These are phyloP conservation scores for Apiotrichum veenhuisii DNA, from an alignment of 1,284 basidiomycete species.

Conservation along the genomic window DNA sequence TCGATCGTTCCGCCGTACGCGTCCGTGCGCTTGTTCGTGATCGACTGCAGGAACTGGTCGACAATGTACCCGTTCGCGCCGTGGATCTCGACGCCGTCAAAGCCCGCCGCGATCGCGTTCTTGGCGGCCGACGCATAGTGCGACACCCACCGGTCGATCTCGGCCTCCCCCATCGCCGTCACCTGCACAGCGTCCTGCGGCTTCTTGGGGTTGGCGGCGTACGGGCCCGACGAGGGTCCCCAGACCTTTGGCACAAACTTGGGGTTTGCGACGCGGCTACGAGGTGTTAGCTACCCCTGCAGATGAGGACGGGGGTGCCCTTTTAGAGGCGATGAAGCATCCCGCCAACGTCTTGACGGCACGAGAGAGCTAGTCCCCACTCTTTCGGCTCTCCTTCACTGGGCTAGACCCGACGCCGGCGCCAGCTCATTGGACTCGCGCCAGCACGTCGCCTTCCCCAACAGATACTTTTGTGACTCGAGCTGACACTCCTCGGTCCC, in stretches of 20 bases:
- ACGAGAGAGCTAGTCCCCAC: too few relatives aligned
- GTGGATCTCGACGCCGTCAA: conserved; percentile 62
- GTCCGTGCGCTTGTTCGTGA: conserved; percentile 58
- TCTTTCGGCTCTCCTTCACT: too few relatives aligned
- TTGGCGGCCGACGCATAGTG: conserved; percentile 54
- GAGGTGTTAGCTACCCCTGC: too few relatives aligned
- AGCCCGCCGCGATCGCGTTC: conserved; percentile 60
- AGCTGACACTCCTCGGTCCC: too few relatives aligned
- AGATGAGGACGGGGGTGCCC: too few relatives aligned
- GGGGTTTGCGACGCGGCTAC: conserved; percentile 12
- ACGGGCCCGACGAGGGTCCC: conserved; percentile 30
- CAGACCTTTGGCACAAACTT: conserved; percentile 8
- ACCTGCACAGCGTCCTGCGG: not conserved
- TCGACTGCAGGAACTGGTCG: conserved; percentile 59
- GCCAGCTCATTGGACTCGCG: too few relatives aligned
- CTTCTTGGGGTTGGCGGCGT: conserved; percentile 8
- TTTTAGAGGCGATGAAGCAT: too few relatives aligned
- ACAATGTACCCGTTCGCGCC: conserved; percentile 42
- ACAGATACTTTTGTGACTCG: too few relatives aligned
- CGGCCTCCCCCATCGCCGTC: conserved; percentile 27
- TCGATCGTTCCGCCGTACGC: conserved; percentile 60
- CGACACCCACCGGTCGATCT: conserved; percentile 49
- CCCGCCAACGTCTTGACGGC: too few relatives aligned
- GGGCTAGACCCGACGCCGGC: too few relatives aligned
- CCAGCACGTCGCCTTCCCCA: too few relatives aligned